Evolutionary conservation across 2,329 filamentous ascomycete species (phyloP), one percentile per base, ranked within the genome.

Genomic region (Plenodomus lindquistii): DNA sequence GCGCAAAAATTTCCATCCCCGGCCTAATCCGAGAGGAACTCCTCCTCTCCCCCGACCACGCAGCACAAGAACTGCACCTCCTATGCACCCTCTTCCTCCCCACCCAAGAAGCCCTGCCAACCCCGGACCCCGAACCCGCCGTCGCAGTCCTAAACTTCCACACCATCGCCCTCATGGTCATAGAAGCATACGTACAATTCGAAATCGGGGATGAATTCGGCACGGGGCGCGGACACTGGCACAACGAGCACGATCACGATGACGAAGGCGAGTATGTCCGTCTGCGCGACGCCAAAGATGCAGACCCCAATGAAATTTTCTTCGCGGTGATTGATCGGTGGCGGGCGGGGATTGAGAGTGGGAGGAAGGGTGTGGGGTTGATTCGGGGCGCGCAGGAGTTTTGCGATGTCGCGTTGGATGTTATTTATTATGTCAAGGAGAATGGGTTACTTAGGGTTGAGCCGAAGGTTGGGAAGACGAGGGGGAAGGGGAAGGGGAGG

Each of bases 1-100:
- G 31, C 42, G 53, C 73, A 56, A 57, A 70, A 59, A 41, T 73
- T 41, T 66, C 75, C 52, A 42, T 73, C 57, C 63, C 74, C 55
- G 54, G 71, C 57, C 46, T 77, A 57, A 31, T 72, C 44, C 51
- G 67, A 57, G 61, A 72, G 63, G 50, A 56, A n/a, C 31, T 71
- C 2, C 34, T 61, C 3, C 60, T 71, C 1, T 58, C 57, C 0
- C 48, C 54, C 8, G 67, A 70, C 39, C 61, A 68, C 35, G 20
- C 48, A 0, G 40, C 44, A 0, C 54, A 66, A 37, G 66, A 70
- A 48, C 49, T 57, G 18, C 52, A 62, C 18, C 56, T 71, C 7
- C 46, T 71, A 13, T 17, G 57, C n/a, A 16, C 60, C 20, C 24
- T 70, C 11, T 71, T 71, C 55, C 48, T 71, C 2, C 65, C 65